Conservation (phyloP, 2,329 filamentous ascomycete species). For the Colletotrichum falcatum region DNA sequence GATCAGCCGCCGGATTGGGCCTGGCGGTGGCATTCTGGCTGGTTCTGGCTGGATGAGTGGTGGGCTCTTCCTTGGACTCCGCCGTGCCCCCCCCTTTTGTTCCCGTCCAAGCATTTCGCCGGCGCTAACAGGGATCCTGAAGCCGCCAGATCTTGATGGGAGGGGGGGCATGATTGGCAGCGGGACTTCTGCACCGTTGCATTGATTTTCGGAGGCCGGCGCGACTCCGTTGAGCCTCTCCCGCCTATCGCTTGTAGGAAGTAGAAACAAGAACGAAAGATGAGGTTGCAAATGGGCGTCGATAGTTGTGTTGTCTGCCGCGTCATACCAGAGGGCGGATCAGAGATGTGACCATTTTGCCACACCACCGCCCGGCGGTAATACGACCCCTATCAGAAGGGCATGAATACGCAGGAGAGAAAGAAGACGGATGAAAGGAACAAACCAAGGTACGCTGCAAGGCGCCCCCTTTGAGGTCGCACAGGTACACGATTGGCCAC, state of each 20-base stretch:
- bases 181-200: conserved; percentile 29
- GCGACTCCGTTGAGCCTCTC: too few relatives aligned
- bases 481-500: too few relatives aligned
- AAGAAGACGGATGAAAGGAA: background rate
- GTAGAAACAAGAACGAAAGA: background rate
- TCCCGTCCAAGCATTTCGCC: background rate
- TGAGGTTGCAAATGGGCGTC: background rate
- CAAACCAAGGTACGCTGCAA: too few relatives aligned
- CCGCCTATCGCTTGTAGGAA: background rate
- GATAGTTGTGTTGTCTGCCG: background rate
- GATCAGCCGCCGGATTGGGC: background rate
- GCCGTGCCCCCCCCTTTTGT: conserved; percentile 20
- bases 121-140: conserved; percentile 32
- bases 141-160: conserved; percentile 39
- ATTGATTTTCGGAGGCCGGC: background rate
- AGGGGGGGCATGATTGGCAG: conserved; percentile 32
- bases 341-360: background rate
- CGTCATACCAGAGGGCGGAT: conserved; percentile 8
- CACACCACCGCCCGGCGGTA: too few relatives aligned
- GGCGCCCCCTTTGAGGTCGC: too few relatives aligned
- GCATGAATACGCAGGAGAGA: background rate
- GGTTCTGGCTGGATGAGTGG: background rate
- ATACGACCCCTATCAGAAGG: background rate
- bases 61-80: conserved; percentile 18
- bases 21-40: background rate